Evolutionary conservation across 2,329 filamentous ascomycete species (phyloP).

Genomic region (Nemania sp.): DNA sequence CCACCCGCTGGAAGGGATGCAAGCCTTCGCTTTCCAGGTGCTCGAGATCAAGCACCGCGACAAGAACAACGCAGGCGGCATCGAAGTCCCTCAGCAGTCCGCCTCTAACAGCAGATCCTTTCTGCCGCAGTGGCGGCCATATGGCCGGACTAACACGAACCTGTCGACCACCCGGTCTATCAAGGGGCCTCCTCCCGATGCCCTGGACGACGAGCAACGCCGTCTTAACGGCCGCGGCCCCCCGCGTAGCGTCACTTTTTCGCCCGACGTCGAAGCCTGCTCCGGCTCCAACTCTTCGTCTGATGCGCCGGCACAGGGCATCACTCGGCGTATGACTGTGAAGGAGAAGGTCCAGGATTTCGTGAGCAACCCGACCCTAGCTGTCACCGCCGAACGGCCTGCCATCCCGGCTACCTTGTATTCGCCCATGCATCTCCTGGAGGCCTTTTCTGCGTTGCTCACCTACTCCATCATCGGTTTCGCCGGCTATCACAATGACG

Average conservation of each 20-base stretch:
- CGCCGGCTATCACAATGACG: conserved; percentile 50
- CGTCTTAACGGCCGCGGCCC: conserved; percentile 18
- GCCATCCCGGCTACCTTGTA: conserved; percentile 52
- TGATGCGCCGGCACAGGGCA: conserved; percentile 26
- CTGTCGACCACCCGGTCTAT: conserved; percentile 20
- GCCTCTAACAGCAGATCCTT: conserved; percentile 21
- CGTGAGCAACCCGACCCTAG: conserved; percentile 48
- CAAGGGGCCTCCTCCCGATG: conserved; percentile 23
- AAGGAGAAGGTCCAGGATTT: conserved; percentile 48
- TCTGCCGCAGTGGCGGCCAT: conserved; percentile 9
- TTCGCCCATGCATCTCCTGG: conserved; percentile 58
- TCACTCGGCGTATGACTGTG: conserved; percentile 42
- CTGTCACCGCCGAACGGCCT: conserved; percentile 44
- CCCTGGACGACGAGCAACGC: conserved; percentile 14
- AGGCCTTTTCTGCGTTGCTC: conserved; percentile 53
- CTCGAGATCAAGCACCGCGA: conserved; percentile 52
- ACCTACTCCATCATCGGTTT: conserved; percentile 52
- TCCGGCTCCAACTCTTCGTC: conserved; percentile 13
- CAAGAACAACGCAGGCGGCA: conserved; percentile 31
- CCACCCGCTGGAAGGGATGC: conserved; percentile 55
- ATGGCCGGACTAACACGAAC: conserved; percentile 20
- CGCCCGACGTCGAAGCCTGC: conserved; percentile 33
- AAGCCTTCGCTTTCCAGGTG: conserved; percentile 52
- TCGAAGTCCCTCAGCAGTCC: conserved; percentile 24
- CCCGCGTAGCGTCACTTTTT: conserved; percentile 21